phyloP scores from a whole-genome alignment of 495 filamentous ascomycete genomes.

The Cryomyces minteri region DNA sequence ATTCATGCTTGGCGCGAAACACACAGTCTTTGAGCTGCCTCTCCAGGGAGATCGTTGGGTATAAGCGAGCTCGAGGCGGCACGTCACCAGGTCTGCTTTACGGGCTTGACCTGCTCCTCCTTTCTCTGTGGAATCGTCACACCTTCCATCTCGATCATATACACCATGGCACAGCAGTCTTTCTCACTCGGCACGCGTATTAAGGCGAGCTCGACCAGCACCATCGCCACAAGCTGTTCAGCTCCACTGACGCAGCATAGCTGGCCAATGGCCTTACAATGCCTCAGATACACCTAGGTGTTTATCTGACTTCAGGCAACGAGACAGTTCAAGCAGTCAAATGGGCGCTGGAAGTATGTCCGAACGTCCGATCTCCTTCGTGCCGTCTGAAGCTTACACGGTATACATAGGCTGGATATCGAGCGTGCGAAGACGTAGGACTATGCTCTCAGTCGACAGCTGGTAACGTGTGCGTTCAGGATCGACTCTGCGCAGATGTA shows the following conservation, averaged over 20 bases:
- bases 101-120: too few relatives aligned
- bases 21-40: too few relatives aligned
- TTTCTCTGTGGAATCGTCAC: too few relatives aligned
- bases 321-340: slow-evolving; percentile 29
- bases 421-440: slow-evolving; percentile 13
- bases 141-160: too few relatives aligned
- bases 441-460: slow-evolving; percentile 3
- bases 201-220: slow-evolving; percentile 4
- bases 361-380: slow-evolving; percentile 15
- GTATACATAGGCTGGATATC: slow-evolving; percentile 12
- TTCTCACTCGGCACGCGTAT: slow-evolving; percentile 17
- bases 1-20: too few relatives aligned
- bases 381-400: not conserved
- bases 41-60: too few relatives aligned
- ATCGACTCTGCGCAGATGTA: slow-evolving; percentile 50
- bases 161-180: slow-evolving; percentile 13
- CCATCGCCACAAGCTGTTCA: slow-evolving; percentile 4
- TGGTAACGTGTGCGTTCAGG: slow-evolving; percentile 3
- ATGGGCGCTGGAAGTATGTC: slow-evolving; percentile 29
- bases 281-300: slow-evolving; percentile 46
- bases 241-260: slow-evolving; percentile 13
- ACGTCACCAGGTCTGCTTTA: too few relatives aligned
- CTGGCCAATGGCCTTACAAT: slow-evolving; percentile 39
- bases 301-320: slow-evolving; percentile 38
- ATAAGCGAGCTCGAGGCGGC: too few relatives aligned